Base-by-base conservation (phyloP, 805 yeast species). In the Metschnikowia chrysomelidarum region DNA sequence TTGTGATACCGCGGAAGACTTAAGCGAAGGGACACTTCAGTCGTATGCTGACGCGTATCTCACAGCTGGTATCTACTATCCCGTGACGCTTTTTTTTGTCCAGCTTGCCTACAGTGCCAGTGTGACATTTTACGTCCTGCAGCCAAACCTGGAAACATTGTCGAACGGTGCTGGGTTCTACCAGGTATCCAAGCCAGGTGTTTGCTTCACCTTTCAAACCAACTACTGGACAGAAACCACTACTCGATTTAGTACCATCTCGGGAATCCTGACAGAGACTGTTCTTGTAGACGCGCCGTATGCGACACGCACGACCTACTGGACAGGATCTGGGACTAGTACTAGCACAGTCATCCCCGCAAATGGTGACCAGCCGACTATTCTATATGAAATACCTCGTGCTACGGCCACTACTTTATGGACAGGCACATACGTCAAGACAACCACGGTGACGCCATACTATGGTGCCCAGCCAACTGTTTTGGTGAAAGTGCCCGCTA, bases 321-420 rank as follows among this genome's bases (percentile, higher is more conserved):
- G 35, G 35, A 33, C 37, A 7, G 37, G 27, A 5, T 6, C 21
- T 7, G 24, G 7, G 6, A 15, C 24, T 4, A 12, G 23, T 5
- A 17, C 22, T 17, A 28, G 24, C n/a, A 19, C 28, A 10, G n/a
- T 17, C 8, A 19, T 16, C 10, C 22, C 18, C 6, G 16, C 17
- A 11, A n/a, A 12, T 18, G 42, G 43, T 24, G 43, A 24, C 11
- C 48, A 51, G 14, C 38, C 34, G 14, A 30, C 40, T 12, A 44
- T 51, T 19, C 42, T 47, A 19, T 47, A 38, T 14, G 38, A 48
- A 12, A 32, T 40, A 8, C 39, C 47, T 5, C 21, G 14, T 6
- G 16, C 23, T 1, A 46, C 50, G 1, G 32, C 24, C 8, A 48
- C 54, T 4, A 24, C 35, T 14, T 39, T 50, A 18, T 46, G 44